Percentiles rank a stretch among this genome's conserved stretches.
These are phyloP conservation scores for Gossypium longicalyx DNA, from an alignment of 345 rosid genomes.

Conservation along the genomic window DNA sequence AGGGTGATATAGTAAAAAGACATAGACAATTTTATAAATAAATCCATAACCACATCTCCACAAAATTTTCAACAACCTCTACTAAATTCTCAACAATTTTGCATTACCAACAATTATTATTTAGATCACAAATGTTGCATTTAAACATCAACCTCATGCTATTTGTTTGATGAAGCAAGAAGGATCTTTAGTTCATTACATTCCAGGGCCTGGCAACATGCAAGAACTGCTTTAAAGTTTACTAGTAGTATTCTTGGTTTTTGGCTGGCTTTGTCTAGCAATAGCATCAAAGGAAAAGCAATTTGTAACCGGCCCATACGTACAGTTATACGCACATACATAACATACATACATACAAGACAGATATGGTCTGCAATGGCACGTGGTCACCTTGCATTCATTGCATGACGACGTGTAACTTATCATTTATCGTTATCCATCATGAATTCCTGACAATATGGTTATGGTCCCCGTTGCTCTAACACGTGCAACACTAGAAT, in stretches of 20 bases:
- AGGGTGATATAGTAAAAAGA: too few species aligned
- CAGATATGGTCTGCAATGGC: background rate
- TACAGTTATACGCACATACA: background rate
- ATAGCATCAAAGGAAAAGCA: background rate
- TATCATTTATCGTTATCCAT: background rate
- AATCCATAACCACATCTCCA: too few species aligned
- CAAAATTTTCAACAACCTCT: too few species aligned
- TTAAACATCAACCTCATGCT: too few species aligned
- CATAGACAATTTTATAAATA: too few species aligned
- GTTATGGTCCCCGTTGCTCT: background rate
- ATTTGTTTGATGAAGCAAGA: too few species aligned
- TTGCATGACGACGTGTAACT: background rate
- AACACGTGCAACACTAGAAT: background rate
- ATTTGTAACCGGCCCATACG: background rate
- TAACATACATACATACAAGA: background rate
- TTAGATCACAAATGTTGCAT: too few species aligned
- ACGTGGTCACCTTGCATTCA: background rate
- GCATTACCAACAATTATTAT: too few species aligned
- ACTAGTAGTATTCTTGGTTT: background rate
- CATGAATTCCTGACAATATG: background rate
- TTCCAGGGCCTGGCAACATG: background rate
- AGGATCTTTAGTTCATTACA: background rate
- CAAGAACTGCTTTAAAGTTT: background rate
- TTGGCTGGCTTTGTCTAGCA: background rate
- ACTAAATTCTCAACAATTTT: too few species aligned